Conservation (phyloP, 495 filamentous ascomycete genomes). For the Penicillium goetzii region DNA sequence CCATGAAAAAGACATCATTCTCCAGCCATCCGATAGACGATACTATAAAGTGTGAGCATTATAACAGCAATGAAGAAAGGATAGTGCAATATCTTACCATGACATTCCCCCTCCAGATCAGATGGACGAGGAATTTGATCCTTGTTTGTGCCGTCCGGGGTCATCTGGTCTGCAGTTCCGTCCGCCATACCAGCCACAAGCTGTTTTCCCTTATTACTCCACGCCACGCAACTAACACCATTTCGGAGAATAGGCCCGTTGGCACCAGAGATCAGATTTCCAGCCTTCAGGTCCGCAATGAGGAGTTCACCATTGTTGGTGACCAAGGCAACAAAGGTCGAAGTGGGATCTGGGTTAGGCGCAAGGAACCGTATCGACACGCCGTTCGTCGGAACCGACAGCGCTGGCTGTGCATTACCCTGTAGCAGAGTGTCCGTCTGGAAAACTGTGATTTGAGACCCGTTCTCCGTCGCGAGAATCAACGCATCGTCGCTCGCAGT, state of each 20-base stretch:
- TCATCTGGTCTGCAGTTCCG: conserved; percentile 82
- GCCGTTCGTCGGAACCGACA: conserved; percentile 78
- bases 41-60: conserved; percentile 53
- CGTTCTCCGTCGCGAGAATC: conserved; percentile 79
- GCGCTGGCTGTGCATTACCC: conserved; percentile 64
- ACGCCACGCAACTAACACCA: conserved; percentile 82
- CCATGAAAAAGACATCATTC: conserved; percentile 79
- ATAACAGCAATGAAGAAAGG: background rate
- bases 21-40: conserved; percentile 89
- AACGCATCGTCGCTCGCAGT: conserved; percentile 82
- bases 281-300: conserved; percentile 77
- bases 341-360: conserved; percentile 75
- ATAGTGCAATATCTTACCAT: conserved; percentile 55
- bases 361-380: conserved; percentile 71
- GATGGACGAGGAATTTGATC: conserved; percentile 79
- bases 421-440: conserved; percentile 66
- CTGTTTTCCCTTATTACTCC: conserved; percentile 93
- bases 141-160: conserved; percentile 73
- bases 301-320: conserved; percentile 78
- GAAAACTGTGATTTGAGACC: conserved; percentile 83
- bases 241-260: conserved; percentile 70
- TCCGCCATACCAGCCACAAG: conserved; percentile 85
- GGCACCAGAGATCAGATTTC: conserved; percentile 59
- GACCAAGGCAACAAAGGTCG: conserved; percentile 71
- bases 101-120: conserved; percentile 63